Conservation (phyloP, 75 land plant genomes). For the Picea sitchensis region DNA sequence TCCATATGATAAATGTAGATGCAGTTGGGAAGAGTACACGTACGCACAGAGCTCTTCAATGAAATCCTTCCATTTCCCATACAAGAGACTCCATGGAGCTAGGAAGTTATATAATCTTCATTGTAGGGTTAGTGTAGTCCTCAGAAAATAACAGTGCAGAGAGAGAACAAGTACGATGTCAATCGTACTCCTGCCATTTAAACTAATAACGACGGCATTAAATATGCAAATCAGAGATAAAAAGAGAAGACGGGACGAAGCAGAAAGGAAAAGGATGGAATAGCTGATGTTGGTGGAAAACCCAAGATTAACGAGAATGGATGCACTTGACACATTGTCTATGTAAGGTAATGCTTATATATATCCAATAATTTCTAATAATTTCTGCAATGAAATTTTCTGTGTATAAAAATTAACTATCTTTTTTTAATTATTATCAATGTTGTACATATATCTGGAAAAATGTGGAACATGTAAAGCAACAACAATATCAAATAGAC, state of each 20-base stretch:
- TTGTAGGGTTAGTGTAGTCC: constrained; percentile 2
- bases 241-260: constrained; percentile 60
- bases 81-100: background rate
- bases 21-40: background rate
- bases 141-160: background rate
- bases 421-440: no score
- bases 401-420: no score
- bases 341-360: constrained; percentile 44
- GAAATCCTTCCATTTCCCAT: background rate
- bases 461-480: no score
- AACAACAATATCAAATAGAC: no score
- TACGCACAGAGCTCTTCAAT: background rate
- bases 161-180: background rate
- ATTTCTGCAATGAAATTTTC: no score
- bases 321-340: constrained; percentile 55
- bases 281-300: constrained; percentile 9
- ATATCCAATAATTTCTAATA: background rate
- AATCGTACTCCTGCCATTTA: background rate
- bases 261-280: constrained; percentile 12
- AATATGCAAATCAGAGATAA: constrained; percentile 80
- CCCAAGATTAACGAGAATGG: constrained; percentile 8
- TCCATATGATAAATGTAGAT: background rate
- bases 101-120: background rate
- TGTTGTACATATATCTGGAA: no score
- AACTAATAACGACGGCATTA: constrained; percentile 24